phyloP scores from a whole-genome alignment of 116 monocot genomes.

The Thalassia testudinum region DNA sequence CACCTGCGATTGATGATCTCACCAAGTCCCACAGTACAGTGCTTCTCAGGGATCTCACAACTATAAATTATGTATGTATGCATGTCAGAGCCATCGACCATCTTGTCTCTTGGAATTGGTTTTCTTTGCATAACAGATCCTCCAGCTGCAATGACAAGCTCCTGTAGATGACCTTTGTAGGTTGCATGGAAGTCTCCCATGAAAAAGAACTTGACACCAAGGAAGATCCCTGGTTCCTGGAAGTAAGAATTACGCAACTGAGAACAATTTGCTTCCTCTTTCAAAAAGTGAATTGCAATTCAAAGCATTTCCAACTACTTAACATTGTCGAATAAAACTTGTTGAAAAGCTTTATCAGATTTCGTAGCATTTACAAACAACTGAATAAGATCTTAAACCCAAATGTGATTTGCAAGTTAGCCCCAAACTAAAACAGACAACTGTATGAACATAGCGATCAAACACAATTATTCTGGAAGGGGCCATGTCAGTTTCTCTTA shows the following conservation, averaged over 20 bases:
- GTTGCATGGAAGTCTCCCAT: slow-evolving; percentile 39
- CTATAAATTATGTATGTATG: slow-evolving; percentile 36
- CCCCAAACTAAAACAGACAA: too few relatives aligned
- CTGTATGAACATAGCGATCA: too few relatives aligned
- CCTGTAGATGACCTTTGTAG: slow-evolving; percentile 70
- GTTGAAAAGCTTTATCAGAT: too few relatives aligned
- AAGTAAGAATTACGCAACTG: slow-evolving; percentile 1
- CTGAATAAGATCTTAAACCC: too few relatives aligned
- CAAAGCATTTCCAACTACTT: neutral
- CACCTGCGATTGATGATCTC: slow-evolving; percentile 2
- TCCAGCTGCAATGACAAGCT: slow-evolving; percentile 55
- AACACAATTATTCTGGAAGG: too few relatives aligned
- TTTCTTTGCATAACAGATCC: slow-evolving; percentile 65
- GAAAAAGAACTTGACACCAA: slow-evolving; percentile 50
- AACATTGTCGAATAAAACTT: neutral
- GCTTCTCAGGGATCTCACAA: slow-evolving; percentile 21
- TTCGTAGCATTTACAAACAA: too few relatives aligned
- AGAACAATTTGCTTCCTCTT: too few relatives aligned
- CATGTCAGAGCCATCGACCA: slow-evolving; percentile 4
- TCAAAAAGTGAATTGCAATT: neutral
- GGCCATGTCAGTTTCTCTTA: too few relatives aligned
- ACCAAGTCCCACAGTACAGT: neutral
- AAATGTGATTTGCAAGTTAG: too few relatives aligned
- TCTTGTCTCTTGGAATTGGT: slow-evolving; percentile 38
- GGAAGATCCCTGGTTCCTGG: slow-evolving; percentile 69